A percentile compares a stretch with the other conserved stretches of the same genome.
Evolutionary conservation across 257 asterid species (phyloP).

Genomic region (Eucommia ulmoides): DNA sequence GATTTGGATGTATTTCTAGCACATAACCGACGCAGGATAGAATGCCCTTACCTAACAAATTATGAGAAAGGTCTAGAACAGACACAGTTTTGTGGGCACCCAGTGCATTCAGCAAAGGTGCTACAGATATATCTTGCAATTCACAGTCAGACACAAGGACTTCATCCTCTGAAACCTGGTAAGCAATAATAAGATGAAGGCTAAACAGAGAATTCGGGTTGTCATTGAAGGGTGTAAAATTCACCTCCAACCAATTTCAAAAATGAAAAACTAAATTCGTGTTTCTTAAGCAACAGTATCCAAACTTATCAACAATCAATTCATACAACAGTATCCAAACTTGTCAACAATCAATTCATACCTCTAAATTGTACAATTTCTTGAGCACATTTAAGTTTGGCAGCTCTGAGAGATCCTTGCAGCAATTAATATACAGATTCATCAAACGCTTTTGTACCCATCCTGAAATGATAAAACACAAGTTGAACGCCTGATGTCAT

Average conservation of each 20-base stretch:
- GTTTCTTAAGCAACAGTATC: no score
- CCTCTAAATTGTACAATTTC: conserved; percentile 74
- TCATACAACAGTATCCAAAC: no score
- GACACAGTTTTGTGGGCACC: conserved; percentile 67
- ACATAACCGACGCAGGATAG: no score
- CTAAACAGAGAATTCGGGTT: no score
- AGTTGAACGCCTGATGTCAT: no score
- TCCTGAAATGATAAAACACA: conserved; percentile 28
- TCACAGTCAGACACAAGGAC: conserved; percentile 69
- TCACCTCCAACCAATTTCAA: no score
- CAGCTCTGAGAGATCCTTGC: conserved; percentile 49
- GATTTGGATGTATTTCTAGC: no score
- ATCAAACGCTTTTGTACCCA: conserved; percentile 72
- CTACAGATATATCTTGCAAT: conserved; percentile 68
- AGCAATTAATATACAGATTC: conserved; percentile 69
- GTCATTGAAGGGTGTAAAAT: no score
- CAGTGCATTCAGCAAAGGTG: conserved; percentile 72
- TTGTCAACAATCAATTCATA: conserved; percentile 21
- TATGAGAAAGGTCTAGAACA: conserved; percentile 85
- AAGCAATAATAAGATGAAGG: conserved; percentile 4
- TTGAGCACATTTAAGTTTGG: conserved; percentile 60
- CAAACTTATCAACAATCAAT: no score
- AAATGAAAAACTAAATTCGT: no score
- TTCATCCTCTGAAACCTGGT: conserved; percentile 83
- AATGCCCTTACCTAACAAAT: conserved; percentile 83